A percentile compares a stretch with the other conserved stretches of the same genome.
Conservation (phyloP, 345 rosid species). For the Ceriops decandra region DNA sequence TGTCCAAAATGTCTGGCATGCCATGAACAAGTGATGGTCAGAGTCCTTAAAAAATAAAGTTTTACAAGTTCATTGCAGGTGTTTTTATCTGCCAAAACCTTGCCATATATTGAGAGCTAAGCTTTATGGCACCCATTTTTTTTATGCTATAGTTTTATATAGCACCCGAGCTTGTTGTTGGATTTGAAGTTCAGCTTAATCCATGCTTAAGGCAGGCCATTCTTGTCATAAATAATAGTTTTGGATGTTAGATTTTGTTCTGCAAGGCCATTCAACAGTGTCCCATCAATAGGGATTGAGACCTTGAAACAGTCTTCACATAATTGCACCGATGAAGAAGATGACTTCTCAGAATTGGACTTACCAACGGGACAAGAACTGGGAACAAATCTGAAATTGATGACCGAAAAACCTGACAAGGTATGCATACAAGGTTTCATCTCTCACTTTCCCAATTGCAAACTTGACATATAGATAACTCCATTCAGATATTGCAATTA, state of each 20-base stretch:
- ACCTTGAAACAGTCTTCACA: constrained; percentile 14
- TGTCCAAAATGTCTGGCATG: no score
- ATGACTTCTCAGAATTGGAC: constrained; percentile 27
- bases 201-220: neutral
- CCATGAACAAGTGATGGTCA: no score
- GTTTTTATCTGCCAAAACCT: no score
- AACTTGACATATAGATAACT: no score
- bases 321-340: constrained; percentile 4
- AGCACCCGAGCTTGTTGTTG: neutral
- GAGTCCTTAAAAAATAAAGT: no score
- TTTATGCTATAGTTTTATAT: neutral
- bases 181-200: neutral
- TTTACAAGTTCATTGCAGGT: no score
- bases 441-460: no score
- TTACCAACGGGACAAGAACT: constrained; percentile 9
- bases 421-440: constrained; percentile 7
- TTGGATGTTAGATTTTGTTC: constrained; percentile 1
- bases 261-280: constrained; percentile 1
- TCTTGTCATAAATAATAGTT: neutral
- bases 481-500: neutral
- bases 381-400: constrained; percentile 12
- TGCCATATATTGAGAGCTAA: no score
- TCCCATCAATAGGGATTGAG: constrained; percentile 15
- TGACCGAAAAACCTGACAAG: constrained; percentile 19
- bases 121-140: no score